Evolutionary conservation across 2,329 filamentous ascomycete species (phyloP).

Genomic region (Hypoxylon sp.): DNA sequence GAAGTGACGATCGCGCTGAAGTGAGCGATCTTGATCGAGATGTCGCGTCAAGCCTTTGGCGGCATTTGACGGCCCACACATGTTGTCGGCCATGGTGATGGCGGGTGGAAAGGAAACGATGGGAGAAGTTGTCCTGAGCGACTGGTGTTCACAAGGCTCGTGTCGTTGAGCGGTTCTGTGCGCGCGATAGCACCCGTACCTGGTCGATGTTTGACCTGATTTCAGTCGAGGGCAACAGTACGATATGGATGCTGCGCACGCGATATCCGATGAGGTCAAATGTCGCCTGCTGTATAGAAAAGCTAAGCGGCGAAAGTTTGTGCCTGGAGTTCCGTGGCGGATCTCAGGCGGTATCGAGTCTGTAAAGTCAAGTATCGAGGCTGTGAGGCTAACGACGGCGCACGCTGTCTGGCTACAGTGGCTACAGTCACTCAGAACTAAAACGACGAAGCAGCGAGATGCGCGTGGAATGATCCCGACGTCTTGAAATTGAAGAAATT

Average conservation of each 20-base stretch:
- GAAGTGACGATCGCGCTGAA: constrained; percentile 75
- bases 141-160: neutral
- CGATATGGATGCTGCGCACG: neutral
- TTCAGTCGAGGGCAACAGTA: neutral
- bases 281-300: neutral
- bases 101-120: neutral
- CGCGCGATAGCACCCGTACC: neutral
- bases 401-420: neutral
- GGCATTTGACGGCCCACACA: constrained; percentile 79
- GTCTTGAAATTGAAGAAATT: neutral
- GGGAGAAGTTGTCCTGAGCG: neutral
- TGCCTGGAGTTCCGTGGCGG: neutral
- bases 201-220: neutral
- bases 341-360: neutral
- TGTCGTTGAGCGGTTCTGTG: neutral
- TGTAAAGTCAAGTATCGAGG: neutral
- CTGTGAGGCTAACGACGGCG: neutral
- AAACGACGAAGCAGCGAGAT: neutral
- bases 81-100: constrained; percentile 50
- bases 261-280: too few relatives aligned
- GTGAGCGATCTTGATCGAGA: constrained; percentile 69
- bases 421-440: too few relatives aligned
- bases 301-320: neutral
- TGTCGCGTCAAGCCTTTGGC: constrained; percentile 78
- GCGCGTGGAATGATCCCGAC: neutral